Evolutionary conservation across 169 alveolate genomes (phyloP).

Genomic region (Plasmodium knowlesi): DNA sequence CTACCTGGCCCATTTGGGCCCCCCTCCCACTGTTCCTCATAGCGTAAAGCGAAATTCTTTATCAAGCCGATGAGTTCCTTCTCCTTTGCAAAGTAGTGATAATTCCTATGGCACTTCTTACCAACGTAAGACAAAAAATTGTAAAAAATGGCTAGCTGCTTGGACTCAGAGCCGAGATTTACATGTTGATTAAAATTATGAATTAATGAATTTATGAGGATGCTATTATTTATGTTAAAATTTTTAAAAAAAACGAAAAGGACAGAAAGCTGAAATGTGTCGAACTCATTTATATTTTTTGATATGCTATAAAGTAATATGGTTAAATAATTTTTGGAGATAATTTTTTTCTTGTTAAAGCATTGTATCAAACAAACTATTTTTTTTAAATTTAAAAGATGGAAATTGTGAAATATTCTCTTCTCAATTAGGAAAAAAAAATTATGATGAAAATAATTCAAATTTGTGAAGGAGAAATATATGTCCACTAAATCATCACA

Average conservation of each 20-base stretch:
- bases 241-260: conserved; percentile 64
- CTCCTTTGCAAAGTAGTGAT: conserved; percentile 7
- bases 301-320: conserved; percentile 74
- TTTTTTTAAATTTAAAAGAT: conserved; percentile 41
- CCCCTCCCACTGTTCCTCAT: conserved; percentile 11
- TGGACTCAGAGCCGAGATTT: conserved; percentile 9
- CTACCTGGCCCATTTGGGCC: background rate
- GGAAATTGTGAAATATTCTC: conserved; percentile 60
- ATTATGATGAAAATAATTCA: conserved; percentile 73
- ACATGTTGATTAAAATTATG: conserved; percentile 55
- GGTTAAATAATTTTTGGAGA: conserved; percentile 67
- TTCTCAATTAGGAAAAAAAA: conserved; percentile 75
- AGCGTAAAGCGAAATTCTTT: background rate
- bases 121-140: conserved; percentile 66
- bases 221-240: conserved; percentile 57
- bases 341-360: conserved; percentile 60
- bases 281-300: conserved; percentile 48
- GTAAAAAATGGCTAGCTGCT: conserved; percentile 37
- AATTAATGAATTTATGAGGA: conserved; percentile 58
- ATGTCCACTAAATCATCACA: conserved; percentile 58
- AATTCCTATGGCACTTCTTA: conserved; percentile 20
- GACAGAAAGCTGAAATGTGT: conserved; percentile 62
- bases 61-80: conserved; percentile 26
- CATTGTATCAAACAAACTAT: conserved; percentile 63
- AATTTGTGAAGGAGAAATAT: conserved; percentile 61